These are phyloP conservation scores for Durio zibethinus DNA, from an alignment of 345 rosid genomes.

Conservation along the genomic window DNA sequence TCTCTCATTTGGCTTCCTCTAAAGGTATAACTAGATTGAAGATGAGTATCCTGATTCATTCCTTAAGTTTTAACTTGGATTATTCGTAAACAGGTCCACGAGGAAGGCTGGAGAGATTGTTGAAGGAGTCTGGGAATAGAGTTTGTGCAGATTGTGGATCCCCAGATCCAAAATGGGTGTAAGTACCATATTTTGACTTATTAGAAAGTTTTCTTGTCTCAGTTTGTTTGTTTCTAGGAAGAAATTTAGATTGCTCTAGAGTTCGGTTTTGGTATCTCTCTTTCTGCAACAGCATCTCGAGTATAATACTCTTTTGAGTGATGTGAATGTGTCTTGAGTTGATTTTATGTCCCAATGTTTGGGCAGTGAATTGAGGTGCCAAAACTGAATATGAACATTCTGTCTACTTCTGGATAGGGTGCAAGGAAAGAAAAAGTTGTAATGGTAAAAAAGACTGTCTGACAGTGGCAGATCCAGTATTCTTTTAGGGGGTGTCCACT, in stretches of 20 bases:
- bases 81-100: conserved; percentile 35
- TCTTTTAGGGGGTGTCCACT: no score
- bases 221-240: neutral
- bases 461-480: no score
- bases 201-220: neutral
- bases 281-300: neutral
- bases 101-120: conserved; percentile 41
- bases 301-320: neutral
- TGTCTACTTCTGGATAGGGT: no score
- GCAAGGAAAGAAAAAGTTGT: neutral
- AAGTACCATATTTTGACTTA: conserved; percentile 26
- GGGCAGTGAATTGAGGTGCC: neutral
- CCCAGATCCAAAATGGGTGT: conserved; percentile 98
- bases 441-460: neutral
- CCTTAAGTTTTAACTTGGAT: neutral
- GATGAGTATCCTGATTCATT: neutral
- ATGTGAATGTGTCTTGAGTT: neutral
- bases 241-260: neutral
- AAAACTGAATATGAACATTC: no score
- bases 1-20: neutral
- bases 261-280: neutral
- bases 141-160: conserved; percentile 91
- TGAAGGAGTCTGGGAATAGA: conserved; percentile 50
- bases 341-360: neutral
- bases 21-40: neutral